Base-by-base conservation (phyloP, 2,329 filamentous ascomycete species). In the Monosporascus sp. region DNA sequence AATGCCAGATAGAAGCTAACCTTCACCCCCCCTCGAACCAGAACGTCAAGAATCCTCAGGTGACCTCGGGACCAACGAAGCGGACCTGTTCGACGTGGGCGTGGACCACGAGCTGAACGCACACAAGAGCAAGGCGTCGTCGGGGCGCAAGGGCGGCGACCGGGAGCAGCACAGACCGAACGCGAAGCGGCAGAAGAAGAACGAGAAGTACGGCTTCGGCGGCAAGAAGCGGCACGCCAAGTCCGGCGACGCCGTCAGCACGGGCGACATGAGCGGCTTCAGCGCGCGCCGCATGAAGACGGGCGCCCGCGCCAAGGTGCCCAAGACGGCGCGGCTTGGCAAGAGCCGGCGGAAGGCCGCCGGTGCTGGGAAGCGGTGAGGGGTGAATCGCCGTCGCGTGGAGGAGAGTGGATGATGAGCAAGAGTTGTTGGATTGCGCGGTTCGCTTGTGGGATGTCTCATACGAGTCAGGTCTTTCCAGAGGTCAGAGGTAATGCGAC, bases 151-250 rank as follows among this genome's bases (percentile, higher is more conserved):
- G 53, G 70, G 70, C 59, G 72, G 72, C 37, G 72, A 73, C 54
- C 70, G 73, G 49, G 69, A 71, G 65, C 38, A 63, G 63, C 40
- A 65, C 69, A 40, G 68, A 24, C 71, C 75, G 26, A 88, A 86
- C 67, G 65, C 70, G 58, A 97, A 97, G 78, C 87, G 94, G 56
- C 83, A 88, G 70, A 96, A 96, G 85, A 96, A 95, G 78, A 87
- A 99, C 69, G 82, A 89, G 60, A 97, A 96, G 76, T 97, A 87
- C 70, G 94, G 94, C 24, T 96, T 93, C 67, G 94, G 94, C 56
- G 94, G 94, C 63, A 97, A 96, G 84, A 99, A 99, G 81, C 81
- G 88, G 52, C 86, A 91, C 69, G 74, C 80, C 53, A 99, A 99
- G 83, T 96, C 91, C 56, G 91, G 91, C 62, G 92, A 97, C 72